A percentile compares a stretch with the other conserved stretches of the same genome.
These are phyloP conservation scores for Aphanomyces stellatus DNA, from an alignment of 352 stramenopile genomes.

Conservation along the genomic window DNA sequence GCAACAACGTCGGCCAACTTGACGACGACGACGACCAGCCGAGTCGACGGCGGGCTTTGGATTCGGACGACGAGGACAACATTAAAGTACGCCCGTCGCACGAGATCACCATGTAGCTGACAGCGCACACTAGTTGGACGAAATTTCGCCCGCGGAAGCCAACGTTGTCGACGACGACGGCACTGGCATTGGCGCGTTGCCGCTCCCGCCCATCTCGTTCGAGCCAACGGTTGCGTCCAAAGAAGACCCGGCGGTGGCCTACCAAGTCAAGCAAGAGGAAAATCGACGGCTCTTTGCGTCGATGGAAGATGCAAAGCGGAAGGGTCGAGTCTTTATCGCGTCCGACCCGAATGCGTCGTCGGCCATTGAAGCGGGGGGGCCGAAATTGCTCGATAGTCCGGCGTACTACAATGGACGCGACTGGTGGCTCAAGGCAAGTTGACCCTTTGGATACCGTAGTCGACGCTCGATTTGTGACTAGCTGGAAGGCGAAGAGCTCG, in stretches of 20 bases:
- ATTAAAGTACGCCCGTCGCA: not conserved
- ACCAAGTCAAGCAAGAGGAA: slow-evolving; percentile 36
- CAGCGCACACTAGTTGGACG: not conserved
- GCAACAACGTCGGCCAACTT: too few relatives aligned
- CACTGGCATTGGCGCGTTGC: slow-evolving; percentile 47
- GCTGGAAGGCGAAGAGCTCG: slow-evolving; percentile 61
- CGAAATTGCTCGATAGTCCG: not conserved
- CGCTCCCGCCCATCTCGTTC: slow-evolving; percentile 24
- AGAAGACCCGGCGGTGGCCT: slow-evolving; percentile 41
- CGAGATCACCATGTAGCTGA: too few relatives aligned
- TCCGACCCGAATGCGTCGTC: not conserved
- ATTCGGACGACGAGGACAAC: slow-evolving; percentile 19
- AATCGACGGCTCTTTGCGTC: slow-evolving; percentile 32
- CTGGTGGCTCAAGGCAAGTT: slow-evolving; percentile 51
- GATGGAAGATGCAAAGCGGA: slow-evolving; percentile 16
- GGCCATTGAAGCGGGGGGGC: not conserved
- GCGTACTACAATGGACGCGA: slow-evolving; percentile 53
- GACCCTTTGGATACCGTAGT: not conserved
- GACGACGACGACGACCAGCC: not conserved
- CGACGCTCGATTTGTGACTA: too few relatives aligned
- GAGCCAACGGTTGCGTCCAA: not conserved
- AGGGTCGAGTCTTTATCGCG: slow-evolving; percentile 9
- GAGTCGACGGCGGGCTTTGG: slow-evolving; percentile 9
- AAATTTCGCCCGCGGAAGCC: not conserved
- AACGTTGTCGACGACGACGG: slow-evolving; percentile 34